A percentile compares a stretch with the other conserved stretches of the same genome.
Conservation (phyloP, 768 basidiomycete species). For the Macrocybe gigantea region DNA sequence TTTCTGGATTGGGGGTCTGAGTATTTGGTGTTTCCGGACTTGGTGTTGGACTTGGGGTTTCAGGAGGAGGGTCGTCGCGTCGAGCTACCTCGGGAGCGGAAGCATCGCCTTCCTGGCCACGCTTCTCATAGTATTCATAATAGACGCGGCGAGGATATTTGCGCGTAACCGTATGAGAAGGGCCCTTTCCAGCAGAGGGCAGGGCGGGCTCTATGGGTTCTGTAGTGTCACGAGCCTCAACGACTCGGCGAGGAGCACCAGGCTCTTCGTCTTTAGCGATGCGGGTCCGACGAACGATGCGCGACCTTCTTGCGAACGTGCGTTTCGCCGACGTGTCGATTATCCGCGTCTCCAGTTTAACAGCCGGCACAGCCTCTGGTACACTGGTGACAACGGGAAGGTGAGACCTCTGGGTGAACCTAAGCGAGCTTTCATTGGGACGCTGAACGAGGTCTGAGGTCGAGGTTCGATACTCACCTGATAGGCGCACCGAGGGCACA, state of each 20-base stretch:
- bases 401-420: slow-evolving; percentile 11
- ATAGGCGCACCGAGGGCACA: slow-evolving; percentile 32
- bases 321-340: slow-evolving; percentile 16
- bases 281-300: slow-evolving; percentile 20
- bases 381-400: too few relatives aligned
- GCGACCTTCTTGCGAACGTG: slow-evolving; percentile 13
- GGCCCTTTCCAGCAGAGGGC: slow-evolving; percentile 3
- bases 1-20: too few relatives aligned
- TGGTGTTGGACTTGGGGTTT: too few relatives aligned
- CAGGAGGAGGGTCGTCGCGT: too few relatives aligned
- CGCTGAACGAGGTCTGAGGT: too few relatives aligned
- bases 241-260: slow-evolving; percentile 14
- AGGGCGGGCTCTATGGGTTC: slow-evolving; percentile 1
- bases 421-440: slow-evolving; percentile 1
- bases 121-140: slow-evolving; percentile 25
- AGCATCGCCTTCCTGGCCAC: slow-evolving; percentile 4
- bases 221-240: slow-evolving; percentile 21
- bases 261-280: slow-evolving; percentile 16
- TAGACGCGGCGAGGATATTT: slow-evolving; percentile 21
- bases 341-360: slow-evolving; percentile 19
- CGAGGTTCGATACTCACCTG: slow-evolving; percentile 18
- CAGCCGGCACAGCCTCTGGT: slow-evolving; percentile 14
- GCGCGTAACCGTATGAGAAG: slow-evolving; percentile 1
- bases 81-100: too few relatives aligned
- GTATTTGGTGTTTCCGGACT: too few relatives aligned